phyloP scores from a whole-genome alignment of 2,329 filamentous ascomycete species.

The Rhynchosporium agropyri region DNA sequence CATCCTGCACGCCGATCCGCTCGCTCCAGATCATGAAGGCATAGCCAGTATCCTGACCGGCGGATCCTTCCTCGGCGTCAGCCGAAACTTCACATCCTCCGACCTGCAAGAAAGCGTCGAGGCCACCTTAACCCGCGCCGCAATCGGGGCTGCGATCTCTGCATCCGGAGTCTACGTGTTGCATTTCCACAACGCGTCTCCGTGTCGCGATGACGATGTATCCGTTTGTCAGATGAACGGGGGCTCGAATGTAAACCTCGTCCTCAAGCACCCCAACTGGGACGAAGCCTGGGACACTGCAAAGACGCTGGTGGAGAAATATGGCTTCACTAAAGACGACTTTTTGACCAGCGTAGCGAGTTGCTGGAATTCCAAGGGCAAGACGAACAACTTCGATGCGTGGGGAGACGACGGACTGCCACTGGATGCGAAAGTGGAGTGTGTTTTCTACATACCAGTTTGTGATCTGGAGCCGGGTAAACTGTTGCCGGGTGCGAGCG shows the following conservation, averaged over 20 bases:
- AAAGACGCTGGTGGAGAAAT: not conserved
- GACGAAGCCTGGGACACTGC: not conserved
- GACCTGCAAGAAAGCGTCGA: conserved; percentile 19
- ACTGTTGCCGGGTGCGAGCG: not conserved
- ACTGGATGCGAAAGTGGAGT: not conserved
- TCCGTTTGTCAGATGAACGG: not conserved
- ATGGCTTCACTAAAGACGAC: conserved; percentile 5
- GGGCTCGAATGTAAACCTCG: not conserved
- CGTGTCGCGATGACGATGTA: not conserved
- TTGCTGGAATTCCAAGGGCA: not conserved
- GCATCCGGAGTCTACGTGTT: conserved; percentile 17
- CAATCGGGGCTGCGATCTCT: conserved; percentile 21
- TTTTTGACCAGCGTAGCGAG: not conserved
- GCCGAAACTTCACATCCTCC: conserved; percentile 23
- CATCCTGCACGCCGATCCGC: conserved; percentile 17
- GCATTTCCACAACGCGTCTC: not conserved
- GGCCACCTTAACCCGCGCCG: not conserved
- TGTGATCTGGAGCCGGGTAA: not conserved
- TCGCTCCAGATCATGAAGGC: conserved; percentile 3
- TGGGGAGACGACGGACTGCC: not conserved
- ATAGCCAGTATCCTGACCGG: conserved; percentile 20
- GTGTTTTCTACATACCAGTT: not conserved
- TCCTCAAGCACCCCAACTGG: not conserved
- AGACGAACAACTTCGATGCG: not conserved
- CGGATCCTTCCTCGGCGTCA: conserved; percentile 21